A percentile compares a stretch with the other conserved stretches of the same genome.
Evolutionary conservation across 345 rosid genomes (phyloP).

Genomic region (Gossypium mustelinum): DNA sequence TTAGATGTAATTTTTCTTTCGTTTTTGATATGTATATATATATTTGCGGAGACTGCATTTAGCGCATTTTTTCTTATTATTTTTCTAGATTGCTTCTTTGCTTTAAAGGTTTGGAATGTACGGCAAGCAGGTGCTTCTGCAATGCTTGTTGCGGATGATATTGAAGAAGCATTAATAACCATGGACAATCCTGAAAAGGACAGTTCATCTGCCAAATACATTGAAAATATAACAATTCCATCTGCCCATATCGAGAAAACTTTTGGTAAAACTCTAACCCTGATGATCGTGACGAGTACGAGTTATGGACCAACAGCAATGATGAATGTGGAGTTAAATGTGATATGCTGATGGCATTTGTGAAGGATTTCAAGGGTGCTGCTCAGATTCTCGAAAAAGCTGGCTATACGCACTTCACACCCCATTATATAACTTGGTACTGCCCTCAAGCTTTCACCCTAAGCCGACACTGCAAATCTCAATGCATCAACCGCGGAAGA

Average conservation of each 20-base stretch:
- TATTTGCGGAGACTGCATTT: neutral
- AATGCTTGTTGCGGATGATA: slow-evolving; percentile 83
- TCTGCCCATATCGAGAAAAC: neutral
- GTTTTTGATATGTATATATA: slow-evolving; percentile 30
- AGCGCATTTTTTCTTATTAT: slow-evolving; percentile 16
- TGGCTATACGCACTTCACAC: neutral
- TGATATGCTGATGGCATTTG: neutral
- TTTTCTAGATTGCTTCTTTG: slow-evolving; percentile 37
- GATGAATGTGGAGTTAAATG: neutral
- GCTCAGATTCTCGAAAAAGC: neutral
- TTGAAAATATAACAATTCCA: neutral
- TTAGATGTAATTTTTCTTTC: neutral
- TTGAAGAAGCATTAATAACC: slow-evolving; percentile 77
- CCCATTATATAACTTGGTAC: neutral
- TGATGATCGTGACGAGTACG: neutral
- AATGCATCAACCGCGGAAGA: neutral
- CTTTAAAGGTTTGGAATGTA: slow-evolving; percentile 93
- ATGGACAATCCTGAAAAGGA: slow-evolving; percentile 61
- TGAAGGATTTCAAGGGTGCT: neutral
- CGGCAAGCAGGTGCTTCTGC: slow-evolving; percentile 95
- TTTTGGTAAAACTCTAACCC: neutral
- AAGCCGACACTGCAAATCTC: neutral
- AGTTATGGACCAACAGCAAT: neutral
- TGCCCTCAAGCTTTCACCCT: neutral
- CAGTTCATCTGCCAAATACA: neutral